A percentile compares a stretch with the other conserved stretches of the same genome.
Conservation (phyloP, 2,329 filamentous ascomycete genomes). For the Colletotrichum tabaci region DNA sequence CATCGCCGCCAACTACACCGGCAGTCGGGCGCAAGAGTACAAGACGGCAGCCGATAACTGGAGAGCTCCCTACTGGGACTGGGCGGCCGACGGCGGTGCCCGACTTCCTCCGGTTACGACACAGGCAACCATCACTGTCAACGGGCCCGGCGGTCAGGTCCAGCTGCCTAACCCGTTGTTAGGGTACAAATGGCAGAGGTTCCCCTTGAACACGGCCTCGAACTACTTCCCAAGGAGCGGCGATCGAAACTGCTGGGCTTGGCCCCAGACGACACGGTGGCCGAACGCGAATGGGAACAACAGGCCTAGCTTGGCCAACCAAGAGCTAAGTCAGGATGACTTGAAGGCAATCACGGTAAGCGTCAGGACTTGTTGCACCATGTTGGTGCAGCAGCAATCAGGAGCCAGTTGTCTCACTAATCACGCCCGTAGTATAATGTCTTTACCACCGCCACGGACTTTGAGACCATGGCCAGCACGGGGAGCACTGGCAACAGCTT, state of each 20-base stretch:
- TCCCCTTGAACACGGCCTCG: constrained; percentile 43
- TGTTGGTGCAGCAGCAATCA: neutral
- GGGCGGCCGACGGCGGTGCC: constrained; percentile 55
- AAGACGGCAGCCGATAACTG: constrained; percentile 60
- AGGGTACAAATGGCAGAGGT: constrained; percentile 23
- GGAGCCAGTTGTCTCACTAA: neutral
- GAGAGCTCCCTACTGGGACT: constrained; percentile 69
- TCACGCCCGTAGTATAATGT: constrained; percentile 55
- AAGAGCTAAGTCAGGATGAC: constrained; percentile 11
- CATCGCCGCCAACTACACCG: constrained; percentile 62
- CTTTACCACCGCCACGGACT: constrained; percentile 55
- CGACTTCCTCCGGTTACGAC: constrained; percentile 59
- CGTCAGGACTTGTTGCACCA: neutral
- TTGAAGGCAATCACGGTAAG: constrained; percentile 12
- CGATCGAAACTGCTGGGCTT: constrained; percentile 13
- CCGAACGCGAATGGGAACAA: constrained; percentile 15
- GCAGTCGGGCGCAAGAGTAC: constrained; percentile 54
- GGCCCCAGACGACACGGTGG: constrained; percentile 11
- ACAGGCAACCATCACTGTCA: constrained; percentile 54
- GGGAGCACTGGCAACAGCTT: constrained; percentile 55
- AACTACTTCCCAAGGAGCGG: constrained; percentile 16
- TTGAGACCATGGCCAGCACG: constrained; percentile 45
- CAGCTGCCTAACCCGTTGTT: constrained; percentile 3
- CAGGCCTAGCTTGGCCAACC: constrained; percentile 23
- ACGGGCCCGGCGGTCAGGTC: constrained; percentile 48